Base-by-base conservation (phyloP, 2,329 filamentous ascomycete genomes). In the Diplodia scrobiculata region DNA sequence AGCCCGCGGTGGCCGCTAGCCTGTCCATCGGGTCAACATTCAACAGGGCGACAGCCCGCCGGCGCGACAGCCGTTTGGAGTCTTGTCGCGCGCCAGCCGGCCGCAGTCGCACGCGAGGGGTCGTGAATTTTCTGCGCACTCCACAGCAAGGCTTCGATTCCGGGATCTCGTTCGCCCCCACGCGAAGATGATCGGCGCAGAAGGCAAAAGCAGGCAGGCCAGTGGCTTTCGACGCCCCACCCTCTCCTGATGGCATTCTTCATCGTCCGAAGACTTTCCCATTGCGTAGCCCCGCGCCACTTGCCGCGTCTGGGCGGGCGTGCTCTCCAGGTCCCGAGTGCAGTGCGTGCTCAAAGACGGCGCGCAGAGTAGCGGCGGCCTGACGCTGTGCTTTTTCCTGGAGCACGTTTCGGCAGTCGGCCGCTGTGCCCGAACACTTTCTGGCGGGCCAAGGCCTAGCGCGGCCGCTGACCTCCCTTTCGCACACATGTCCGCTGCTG, bases 231-330 rank as follows among this genome's bases (percentile, higher is more conserved):
- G 9, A 25, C 27, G 55, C 38, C 58, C 58, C 58, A 62, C 58
- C 41, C 45, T 62, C 58, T 62, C 58, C 58, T 62, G 58, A 62
- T 50, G 45, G 38, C 6, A 48, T 60, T 60, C 55, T 48, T 60
- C 55, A 60, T 17, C 27, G 11, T 13, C 51, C 55, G n/a, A 36
- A 36, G 9, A 48, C 55, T 60, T 60, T 50, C 58, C 58, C 58
- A 62, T 62, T 27, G 4, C 45, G 55, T 45, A 29, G 55, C 55
- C 38, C 41, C 41, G 41, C 55, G 58, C 58, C 45, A 25, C 58
- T 50, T 21, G 45, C 45, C 25, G 58, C 27, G 29, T 50, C 45
- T 9, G 45, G 45, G 2, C 19, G 51, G 17, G 41, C 14, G 34
- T 17, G 10, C 25, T 27, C 32, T 9, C 52, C 29, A 47, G 41